phyloP scores from a whole-genome alignment of 163 green algal genomes.

The Scenedesmus sp. region DNA sequence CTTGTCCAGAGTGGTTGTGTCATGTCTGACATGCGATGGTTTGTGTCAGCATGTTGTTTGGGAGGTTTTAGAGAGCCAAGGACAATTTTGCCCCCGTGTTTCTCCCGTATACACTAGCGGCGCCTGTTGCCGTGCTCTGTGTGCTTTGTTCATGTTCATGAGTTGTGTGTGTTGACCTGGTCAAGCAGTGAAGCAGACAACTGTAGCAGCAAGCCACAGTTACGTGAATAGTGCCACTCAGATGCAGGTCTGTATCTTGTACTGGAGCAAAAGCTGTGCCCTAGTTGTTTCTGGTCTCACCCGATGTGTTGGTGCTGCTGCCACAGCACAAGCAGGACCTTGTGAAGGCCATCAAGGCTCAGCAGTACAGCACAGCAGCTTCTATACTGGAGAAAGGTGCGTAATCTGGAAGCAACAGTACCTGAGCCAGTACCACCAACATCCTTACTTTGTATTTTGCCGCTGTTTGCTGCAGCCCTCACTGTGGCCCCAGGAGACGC shows the following conservation, averaged over 20 bases:
- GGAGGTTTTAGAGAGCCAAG: no score
- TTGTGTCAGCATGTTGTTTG: neutral
- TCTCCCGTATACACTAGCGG: neutral
- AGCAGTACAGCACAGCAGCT: slow-evolving; percentile 30
- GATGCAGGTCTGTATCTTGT: neutral
- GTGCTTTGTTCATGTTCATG: neutral
- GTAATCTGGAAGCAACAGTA: neutral
- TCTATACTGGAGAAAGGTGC: neutral
- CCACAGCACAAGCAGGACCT: slow-evolving; percentile 18
- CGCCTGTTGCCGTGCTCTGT: neutral
- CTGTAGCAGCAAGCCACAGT: neutral
- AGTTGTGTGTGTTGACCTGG: neutral
- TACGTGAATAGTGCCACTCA: neutral
- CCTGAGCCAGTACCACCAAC: no score
- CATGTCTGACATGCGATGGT: neutral
- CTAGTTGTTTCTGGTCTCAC: no score
- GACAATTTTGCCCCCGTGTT: no score
- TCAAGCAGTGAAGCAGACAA: neutral
- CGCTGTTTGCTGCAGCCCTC: neutral
- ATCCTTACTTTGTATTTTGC: neutral
- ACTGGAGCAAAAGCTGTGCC: no score
- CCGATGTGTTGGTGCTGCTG: neutral
- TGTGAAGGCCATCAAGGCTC: neutral
- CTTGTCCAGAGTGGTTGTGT: neutral
- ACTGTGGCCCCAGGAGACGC: neutral